Percentiles rank a stretch among this genome's conserved stretches.
Conservation (phyloP, 129 eudicot genomes). For the Glebionis coronaria region DNA sequence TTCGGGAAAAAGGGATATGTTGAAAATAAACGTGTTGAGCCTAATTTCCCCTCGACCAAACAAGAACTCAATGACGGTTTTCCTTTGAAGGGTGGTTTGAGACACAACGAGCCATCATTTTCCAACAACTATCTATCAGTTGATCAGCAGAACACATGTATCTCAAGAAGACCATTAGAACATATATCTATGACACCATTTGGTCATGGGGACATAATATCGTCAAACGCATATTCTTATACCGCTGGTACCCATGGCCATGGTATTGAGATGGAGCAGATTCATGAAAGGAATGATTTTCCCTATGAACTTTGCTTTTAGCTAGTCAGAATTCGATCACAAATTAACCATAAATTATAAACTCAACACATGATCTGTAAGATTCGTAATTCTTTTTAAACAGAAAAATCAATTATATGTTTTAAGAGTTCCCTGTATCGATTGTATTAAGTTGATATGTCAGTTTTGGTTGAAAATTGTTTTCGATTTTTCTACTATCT, state of each 20-base stretch:
- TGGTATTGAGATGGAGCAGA: slow-evolving; percentile 6
- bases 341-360: too few species aligned
- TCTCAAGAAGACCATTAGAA: not conserved
- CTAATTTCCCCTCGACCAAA: not conserved
- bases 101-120: not conserved
- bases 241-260: not conserved
- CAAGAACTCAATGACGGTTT: slow-evolving; percentile 7
- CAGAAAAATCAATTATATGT: too few species aligned
- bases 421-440: too few species aligned
- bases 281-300: slow-evolving; percentile 16
- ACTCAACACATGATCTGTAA: too few species aligned
- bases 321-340: not conserved
- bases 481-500: too few species aligned
- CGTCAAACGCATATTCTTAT: slow-evolving; percentile 8
- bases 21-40: not conserved
- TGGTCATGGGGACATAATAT: not conserved
- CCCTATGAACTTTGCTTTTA: slow-evolving; percentile 14
- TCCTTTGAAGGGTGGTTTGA: not conserved
- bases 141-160: not conserved
- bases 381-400: too few species aligned
- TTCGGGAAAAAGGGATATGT: slow-evolving; percentile 7
- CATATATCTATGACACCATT: slow-evolving; percentile 5
- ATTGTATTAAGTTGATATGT: too few species aligned
- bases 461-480: too few species aligned
- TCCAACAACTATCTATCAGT: not conserved